phyloP scores from a whole-genome alignment of 2,329 filamentous ascomycete genomes.

The Cladosporium sp. region DNA sequence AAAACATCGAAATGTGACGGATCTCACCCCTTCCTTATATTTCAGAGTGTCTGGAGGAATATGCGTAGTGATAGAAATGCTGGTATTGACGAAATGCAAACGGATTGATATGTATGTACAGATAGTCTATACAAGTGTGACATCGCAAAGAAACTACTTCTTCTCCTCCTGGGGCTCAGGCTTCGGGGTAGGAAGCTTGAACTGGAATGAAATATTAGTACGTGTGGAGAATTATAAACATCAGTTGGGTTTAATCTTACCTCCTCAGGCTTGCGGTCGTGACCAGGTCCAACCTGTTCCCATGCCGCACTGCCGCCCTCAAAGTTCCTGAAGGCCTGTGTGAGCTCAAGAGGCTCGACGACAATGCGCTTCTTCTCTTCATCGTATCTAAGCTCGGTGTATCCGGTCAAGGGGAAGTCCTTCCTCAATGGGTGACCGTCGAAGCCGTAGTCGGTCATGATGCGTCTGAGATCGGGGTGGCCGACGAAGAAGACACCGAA shows the following conservation, averaged over 20 bases:
- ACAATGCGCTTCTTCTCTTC: slow-evolving; percentile 99
- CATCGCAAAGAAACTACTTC: slow-evolving; percentile 63
- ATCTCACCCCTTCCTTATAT: background rate
- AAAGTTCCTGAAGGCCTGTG: slow-evolving; percentile 98
- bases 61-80: background rate
- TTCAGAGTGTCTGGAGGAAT: background rate
- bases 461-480: slow-evolving; percentile 92
- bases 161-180: slow-evolving; percentile 91
- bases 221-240: background rate
- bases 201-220: slow-evolving; percentile 48
- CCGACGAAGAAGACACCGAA: slow-evolving; percentile 96
- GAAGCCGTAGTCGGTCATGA: slow-evolving; percentile 99
- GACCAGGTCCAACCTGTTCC: slow-evolving; percentile 71
- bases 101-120: slow-evolving; percentile 39
- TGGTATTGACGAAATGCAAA: slow-evolving; percentile 1
- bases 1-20: background rate
- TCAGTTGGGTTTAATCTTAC: slow-evolving; percentile 26
- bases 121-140: slow-evolving; percentile 33
- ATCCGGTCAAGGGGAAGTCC: slow-evolving; percentile 96
- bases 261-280: slow-evolving; percentile 75
- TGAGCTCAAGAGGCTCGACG: slow-evolving; percentile 94
- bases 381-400: slow-evolving; percentile 96
- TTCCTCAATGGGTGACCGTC: slow-evolving; percentile 96
- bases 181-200: slow-evolving; percentile 94
- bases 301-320: slow-evolving; percentile 68